Conservation (phyloP, 345 rosid genomes). For the Limnanthes douglasii region DNA sequence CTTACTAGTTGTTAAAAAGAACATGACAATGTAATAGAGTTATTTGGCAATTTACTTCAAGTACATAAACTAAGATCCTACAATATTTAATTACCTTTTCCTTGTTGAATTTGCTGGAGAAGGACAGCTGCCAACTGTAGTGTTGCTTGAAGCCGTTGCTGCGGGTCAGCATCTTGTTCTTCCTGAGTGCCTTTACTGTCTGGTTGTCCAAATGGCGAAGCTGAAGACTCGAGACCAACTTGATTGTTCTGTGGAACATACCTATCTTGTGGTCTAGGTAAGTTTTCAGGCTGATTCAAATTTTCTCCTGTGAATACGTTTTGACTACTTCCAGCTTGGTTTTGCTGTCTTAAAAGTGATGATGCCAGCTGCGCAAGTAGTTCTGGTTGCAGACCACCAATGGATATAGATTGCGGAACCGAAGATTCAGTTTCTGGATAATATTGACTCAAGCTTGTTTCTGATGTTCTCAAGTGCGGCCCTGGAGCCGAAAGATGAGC, state of each 20-base stretch:
- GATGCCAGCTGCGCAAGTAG: slow-evolving; percentile 64
- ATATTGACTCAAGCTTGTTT: slow-evolving; percentile 13
- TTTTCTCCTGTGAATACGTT: too few relatives aligned
- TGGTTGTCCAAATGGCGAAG: slow-evolving; percentile 42
- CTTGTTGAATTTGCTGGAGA: slow-evolving; percentile 89
- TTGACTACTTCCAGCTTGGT: slow-evolving; percentile 29
- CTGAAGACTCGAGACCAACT: too few relatives aligned
- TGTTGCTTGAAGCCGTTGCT: slow-evolving; percentile 86
- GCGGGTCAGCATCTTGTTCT: slow-evolving; percentile 65
- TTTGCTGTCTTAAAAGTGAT: slow-evolving; percentile 49
- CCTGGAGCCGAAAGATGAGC: slow-evolving; percentile 18
- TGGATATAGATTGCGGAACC: slow-evolving; percentile 14
- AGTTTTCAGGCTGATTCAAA: slow-evolving; percentile 25
- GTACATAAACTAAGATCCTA: too few relatives aligned
- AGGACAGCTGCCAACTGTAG: slow-evolving; percentile 89
- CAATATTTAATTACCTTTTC: slow-evolving; percentile 39
- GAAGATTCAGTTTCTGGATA: slow-evolving; percentile 27
- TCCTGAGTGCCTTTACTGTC: slow-evolving; percentile 23
- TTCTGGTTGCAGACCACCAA: slow-evolving; percentile 39
- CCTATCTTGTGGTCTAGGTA: too few relatives aligned
- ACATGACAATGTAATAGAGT: too few relatives aligned
- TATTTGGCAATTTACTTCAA: too few relatives aligned
- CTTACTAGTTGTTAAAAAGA: too few relatives aligned
- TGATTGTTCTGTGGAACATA: too few relatives aligned
- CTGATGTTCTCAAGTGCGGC: slow-evolving; percentile 15